Evolutionary conservation across 768 basidiomycete genomes (phyloP), one percentile per base, ranked within the genome.

Genomic region (Leccinum uliginosum): DNA sequence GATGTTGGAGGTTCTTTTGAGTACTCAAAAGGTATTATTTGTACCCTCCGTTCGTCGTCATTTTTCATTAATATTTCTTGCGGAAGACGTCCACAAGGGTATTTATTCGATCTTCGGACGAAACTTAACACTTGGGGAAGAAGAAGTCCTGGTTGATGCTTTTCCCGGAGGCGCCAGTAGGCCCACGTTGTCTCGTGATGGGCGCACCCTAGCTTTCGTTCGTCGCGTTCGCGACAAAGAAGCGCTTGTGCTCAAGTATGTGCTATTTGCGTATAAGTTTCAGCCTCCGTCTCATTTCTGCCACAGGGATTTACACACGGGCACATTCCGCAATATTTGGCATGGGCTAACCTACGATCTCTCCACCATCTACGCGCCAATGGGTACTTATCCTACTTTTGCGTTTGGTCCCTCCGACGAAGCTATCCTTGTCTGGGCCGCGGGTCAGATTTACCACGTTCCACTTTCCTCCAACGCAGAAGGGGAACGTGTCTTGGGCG

Each of bases 301-400:
- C 56, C 26, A 43, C 56, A 89, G 87, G 65, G 88, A 89, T 64
- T 73, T 90, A 19, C 66, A 74, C 38, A 85, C 85, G 1, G 88
- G 87, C 17, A 85, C 84, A 3, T 72, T 86, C 38, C 80, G 79
- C 61, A 71, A 89, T 63, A 68, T 83, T 17, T 89, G 85, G 84
- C 71, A 87, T 54, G 87, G 86, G 0, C 74, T 90, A 30, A 84
- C 79, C 2, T 88, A 87, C 62, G 87, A 90, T 65, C 74, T 84
- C n/a, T 76, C 76, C 21, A 67, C 68, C 10, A 75, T 87, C 51
- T 87, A 83, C 9, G 85, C 87, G 14, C 87, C 88, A 0, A 89
- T 89, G 86, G 86, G 87, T 11, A 90, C 87, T 40, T 90, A 90
- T 61, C 88, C 87, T 0, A 84, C 86, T 1, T 90, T 86, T 64